A percentile compares a stretch with the other conserved stretches of the same genome.
phyloP scores from a whole-genome alignment of 176 grass and related monocot genomes.

The Aegilops umbellulata region DNA sequence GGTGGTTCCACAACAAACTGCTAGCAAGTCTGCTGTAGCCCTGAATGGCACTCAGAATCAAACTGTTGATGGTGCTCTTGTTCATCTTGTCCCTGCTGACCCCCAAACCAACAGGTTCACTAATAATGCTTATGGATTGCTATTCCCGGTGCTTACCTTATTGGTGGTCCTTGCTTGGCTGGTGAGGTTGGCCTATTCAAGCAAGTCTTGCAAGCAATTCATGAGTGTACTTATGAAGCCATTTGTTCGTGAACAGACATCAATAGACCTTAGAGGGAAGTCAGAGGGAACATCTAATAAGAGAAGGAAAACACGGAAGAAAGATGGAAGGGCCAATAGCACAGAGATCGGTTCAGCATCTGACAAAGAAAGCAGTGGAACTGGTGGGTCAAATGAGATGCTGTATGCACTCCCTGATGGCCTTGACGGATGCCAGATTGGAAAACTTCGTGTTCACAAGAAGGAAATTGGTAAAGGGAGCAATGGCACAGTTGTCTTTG shows the following conservation, averaged over 20 bases:
- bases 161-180: slow-evolving; percentile 34
- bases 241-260: slow-evolving; percentile 42
- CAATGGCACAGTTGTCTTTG: slow-evolving; percentile 96
- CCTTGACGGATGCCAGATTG: slow-evolving; percentile 63
- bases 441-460: slow-evolving; percentile 72
- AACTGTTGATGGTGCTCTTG: slow-evolving; percentile 24
- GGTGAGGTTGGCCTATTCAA: slow-evolving; percentile 31
- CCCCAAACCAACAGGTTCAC: slow-evolving; percentile 27
- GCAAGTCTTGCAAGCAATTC: slow-evolving; percentile 27
- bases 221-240: slow-evolving; percentile 32
- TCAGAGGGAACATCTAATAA: slow-evolving; percentile 61
- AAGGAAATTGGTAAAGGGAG: slow-evolving; percentile 95
- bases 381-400: slow-evolving; percentile 28
- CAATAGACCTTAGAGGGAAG: slow-evolving; percentile 36
- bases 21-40: slow-evolving; percentile 13
- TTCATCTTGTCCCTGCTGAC: slow-evolving; percentile 23
- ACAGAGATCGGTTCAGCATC: slow-evolving; percentile 23
- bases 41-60: slow-evolving; percentile 28
- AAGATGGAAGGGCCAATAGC: slow-evolving; percentile 32
- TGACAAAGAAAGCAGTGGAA: slow-evolving; percentile 46
- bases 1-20: slow-evolving; percentile 2
- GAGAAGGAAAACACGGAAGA: slow-evolving; percentile 75
- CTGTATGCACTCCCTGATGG: slow-evolving; percentile 20
- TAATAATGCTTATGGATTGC: slow-evolving; percentile 21
- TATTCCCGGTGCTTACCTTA: slow-evolving; percentile 39